Evolutionary conservation across 2,329 filamentous ascomycete genomes (phyloP).

Genomic region (Elsinoe arachidis): DNA sequence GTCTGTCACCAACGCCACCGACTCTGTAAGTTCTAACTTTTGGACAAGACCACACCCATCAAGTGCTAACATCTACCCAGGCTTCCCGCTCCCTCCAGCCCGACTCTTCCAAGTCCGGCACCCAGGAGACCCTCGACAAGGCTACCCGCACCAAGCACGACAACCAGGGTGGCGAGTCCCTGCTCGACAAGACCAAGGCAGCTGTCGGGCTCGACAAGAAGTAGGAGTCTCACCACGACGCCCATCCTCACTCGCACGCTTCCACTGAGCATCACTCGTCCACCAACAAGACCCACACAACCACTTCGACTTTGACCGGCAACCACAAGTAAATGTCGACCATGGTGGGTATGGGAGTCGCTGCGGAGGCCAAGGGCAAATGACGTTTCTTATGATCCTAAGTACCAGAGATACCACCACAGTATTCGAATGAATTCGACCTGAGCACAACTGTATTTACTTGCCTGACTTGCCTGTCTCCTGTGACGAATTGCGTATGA

Average conservation of each 20-base stretch:
- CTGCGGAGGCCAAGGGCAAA: background rate
- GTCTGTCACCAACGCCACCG: constrained; percentile 45
- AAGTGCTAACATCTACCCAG: background rate
- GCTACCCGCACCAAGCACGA: constrained; percentile 38
- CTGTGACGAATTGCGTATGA: background rate
- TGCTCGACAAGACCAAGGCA: constrained; percentile 40
- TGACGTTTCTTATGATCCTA: constrained; percentile 5
- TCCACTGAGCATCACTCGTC: constrained; percentile 2
- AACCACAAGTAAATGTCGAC: background rate
- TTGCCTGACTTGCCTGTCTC: background rate
- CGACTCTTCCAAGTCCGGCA: constrained; percentile 47
- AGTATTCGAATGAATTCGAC: constrained; percentile 1
- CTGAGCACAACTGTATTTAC: background rate
- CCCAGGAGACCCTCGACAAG: constrained; percentile 46
- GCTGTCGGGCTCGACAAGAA: constrained; percentile 38
- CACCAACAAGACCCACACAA: background rate
- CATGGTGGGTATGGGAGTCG: background rate
- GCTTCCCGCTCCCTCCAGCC: constrained; percentile 20
- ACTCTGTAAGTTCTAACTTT: constrained; percentile 43
- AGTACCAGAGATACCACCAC: constrained; percentile 6
- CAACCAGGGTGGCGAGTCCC: constrained; percentile 29
- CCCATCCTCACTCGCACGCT: constrained; percentile 18
- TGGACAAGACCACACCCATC: too few species aligned
- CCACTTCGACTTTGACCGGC: constrained; percentile 4
- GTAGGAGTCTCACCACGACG: constrained; percentile 22